These are phyloP conservation scores for Colletotrichum orchidophilum DNA, from an alignment of 2,329 filamentous ascomycete genomes.

Conservation along the genomic window DNA sequence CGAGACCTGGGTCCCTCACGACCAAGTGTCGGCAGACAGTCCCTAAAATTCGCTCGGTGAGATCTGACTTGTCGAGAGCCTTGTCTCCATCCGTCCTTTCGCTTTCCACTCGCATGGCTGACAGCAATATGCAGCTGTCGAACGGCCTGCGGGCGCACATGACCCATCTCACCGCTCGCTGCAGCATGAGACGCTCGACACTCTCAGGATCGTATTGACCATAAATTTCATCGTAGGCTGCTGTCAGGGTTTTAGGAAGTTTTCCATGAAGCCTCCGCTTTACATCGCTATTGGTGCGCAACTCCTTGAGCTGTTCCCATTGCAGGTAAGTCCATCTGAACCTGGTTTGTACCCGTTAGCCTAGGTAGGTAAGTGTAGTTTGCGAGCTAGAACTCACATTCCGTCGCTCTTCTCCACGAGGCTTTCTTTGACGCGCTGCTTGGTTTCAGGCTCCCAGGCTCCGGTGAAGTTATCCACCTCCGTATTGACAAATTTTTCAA, in stretches of 20 bases:
- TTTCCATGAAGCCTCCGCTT: accelerated
- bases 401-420: not conserved
- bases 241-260: not conserved
- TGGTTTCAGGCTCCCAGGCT: not conserved
- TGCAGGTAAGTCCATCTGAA: not conserved
- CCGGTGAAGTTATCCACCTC: not conserved
- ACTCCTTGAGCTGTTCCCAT: not conserved
- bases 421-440: not conserved
- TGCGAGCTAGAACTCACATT: not conserved
- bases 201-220: not conserved
- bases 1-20: not conserved
- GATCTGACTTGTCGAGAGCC: not conserved
- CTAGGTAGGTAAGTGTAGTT: not conserved
- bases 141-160: not conserved
- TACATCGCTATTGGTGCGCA: not conserved
- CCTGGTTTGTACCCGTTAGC: not conserved
- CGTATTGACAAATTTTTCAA: not conserved
- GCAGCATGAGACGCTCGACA: not conserved
- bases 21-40: not conserved
- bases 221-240: not conserved
- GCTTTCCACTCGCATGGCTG: not conserved
- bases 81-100: not conserved
- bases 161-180: not conserved
- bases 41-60: not conserved
- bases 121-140: not conserved